Base-by-base conservation (phyloP, 495 filamentous ascomycete genomes). In the Saxophila tyrrhenica region DNA sequence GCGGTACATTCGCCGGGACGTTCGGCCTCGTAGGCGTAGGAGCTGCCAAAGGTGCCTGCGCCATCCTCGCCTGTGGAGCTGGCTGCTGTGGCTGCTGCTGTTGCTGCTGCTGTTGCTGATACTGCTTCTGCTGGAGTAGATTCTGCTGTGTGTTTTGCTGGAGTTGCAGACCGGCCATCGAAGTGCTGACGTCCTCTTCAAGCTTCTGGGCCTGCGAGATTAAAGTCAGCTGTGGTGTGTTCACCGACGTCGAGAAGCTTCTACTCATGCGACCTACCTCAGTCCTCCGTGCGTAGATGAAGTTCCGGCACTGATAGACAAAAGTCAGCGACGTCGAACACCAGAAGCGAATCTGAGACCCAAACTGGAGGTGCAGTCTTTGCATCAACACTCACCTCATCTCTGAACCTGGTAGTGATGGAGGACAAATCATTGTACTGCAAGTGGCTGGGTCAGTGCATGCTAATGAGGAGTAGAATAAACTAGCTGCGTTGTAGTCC, bases 361-460 rank as follows among this genome's bases (percentile, higher is more conserved):
- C n/a, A n/a, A n/a, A n/a, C n/a, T n/a, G n/a, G n/a, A n/a, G n/a
- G n/a, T n/a, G n/a, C n/a, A n/a, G n/a, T n/a, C n/a, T n/a, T n/a
- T n/a, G n/a, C n/a, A n/a, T n/a, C n/a, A n/a, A n/a, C n/a, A n/a
- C n/a, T n/a, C n/a, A n/a, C n/a, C n/a, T n/a, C 86, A 56, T 94
- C 89, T 20, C 86, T 75, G 58, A 88, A 88, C 22, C 83, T 75
- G 10, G 74, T 80, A 1, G 95, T 81, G 42, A 95, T 89, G 67
- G 84, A 86, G 39, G 81, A 85, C 1, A 98, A 77, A 62, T 96
- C 90, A 64, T 98, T 97, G 71, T 97, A 98, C n/a, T n/a, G n/a
- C n/a, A n/a, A n/a, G n/a, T n/a, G n/a, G n/a, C n/a, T n/a, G n/a
- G n/a, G n/a, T n/a, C n/a, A n/a, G n/a, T n/a, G n/a, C n/a, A n/a